phyloP scores from a whole-genome alignment of 371 early-diverging fungal genomes.

The Lichtheimia corymbifera region DNA sequence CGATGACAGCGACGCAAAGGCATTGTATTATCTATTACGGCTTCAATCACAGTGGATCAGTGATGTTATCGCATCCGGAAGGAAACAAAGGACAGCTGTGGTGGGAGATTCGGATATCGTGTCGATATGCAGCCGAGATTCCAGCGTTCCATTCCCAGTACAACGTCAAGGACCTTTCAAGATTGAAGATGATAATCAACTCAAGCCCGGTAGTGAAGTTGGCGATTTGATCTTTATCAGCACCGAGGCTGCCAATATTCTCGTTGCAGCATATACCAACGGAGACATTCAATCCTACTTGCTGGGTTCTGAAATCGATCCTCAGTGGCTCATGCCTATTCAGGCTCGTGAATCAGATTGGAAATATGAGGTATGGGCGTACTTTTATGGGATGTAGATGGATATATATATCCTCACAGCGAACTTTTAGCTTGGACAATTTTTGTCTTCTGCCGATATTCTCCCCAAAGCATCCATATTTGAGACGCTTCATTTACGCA shows the following conservation, averaged over 20 bases:
- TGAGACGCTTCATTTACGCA: constrained; percentile 27
- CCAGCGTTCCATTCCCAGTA: constrained; percentile 19
- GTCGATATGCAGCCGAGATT: constrained; percentile 13
- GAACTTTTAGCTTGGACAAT: constrained; percentile 18
- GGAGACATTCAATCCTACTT: constrained; percentile 37
- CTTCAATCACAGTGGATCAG: constrained; percentile 41
- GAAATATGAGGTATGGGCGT: constrained; percentile 25
- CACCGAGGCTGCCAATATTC: constrained; percentile 21
- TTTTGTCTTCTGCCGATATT: constrained; percentile 21
- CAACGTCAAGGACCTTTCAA: constrained; percentile 45
- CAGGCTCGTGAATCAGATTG: constrained; percentile 14
- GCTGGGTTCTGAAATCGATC: constrained; percentile 31
- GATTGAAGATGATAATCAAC: constrained; percentile 8
- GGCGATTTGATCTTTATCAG: constrained; percentile 32
- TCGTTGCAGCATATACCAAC: constrained; percentile 32
- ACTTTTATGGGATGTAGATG: background rate
- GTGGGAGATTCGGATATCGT: constrained; percentile 18
- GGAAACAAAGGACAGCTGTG: background rate
- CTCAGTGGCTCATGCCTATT: constrained; percentile 39
- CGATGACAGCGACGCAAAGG: constrained; percentile 6
- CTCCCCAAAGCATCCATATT: constrained; percentile 39
- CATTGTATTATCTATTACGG: constrained; percentile 26
- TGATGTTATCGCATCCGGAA: constrained; percentile 25
- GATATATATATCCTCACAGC: background rate
- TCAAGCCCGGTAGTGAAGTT: constrained; percentile 9